These are phyloP conservation scores for Hemerocallis citrina DNA, from an alignment of 106 monocot species.

Conservation along the genomic window DNA sequence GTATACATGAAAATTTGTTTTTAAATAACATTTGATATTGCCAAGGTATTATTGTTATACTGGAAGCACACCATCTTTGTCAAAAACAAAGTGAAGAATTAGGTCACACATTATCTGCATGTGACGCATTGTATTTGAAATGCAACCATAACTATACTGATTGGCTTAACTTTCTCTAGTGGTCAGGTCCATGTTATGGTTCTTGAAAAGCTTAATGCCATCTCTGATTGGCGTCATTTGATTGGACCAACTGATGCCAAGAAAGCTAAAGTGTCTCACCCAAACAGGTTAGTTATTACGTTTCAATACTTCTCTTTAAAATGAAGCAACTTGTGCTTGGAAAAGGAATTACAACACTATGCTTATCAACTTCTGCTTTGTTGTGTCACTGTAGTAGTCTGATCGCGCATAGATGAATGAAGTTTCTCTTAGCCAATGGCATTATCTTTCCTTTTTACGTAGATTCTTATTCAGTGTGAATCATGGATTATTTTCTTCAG, in stretches of 20 bases:
- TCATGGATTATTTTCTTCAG: no score
- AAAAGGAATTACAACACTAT: neutral
- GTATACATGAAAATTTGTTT: no score
- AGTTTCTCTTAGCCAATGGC: neutral
- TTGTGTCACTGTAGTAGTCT: neutral
- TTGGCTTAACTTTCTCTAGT: conserved; percentile 26
- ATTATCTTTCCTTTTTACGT: neutral
- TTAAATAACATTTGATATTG: no score
- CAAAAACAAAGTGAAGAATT: neutral
- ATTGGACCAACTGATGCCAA: conserved; percentile 81
- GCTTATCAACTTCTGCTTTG: neutral
- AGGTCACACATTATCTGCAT: neutral
- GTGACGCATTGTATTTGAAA: neutral
- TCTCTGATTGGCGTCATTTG: conserved; percentile 51
- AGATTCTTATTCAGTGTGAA: neutral
- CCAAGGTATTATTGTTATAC: no score
- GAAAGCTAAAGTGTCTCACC: conserved; percentile 67
- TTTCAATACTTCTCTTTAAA: neutral
- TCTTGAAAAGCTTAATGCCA: conserved; percentile 65
- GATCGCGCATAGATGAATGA: neutral
- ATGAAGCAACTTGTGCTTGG: neutral
- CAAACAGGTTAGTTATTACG: conserved; percentile 35
- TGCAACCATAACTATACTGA: neutral
- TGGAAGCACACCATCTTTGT: no score
- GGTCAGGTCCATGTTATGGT: conserved; percentile 61